Conservation (phyloP, 2,329 filamentous ascomycete species). For the Aspergillus pseudoviridinutans region DNA sequence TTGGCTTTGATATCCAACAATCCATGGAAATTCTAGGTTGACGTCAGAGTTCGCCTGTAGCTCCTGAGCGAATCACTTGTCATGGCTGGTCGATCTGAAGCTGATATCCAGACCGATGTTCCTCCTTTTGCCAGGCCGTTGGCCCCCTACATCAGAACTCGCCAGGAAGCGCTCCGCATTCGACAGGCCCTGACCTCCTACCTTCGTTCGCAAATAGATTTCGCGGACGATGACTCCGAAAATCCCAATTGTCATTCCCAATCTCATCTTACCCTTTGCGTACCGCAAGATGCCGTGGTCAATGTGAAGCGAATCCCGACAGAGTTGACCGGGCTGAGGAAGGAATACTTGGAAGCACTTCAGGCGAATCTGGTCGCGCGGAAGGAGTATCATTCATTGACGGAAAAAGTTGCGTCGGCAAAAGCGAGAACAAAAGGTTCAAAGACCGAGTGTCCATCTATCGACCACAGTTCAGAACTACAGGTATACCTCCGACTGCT, state of each 20-base stretch:
- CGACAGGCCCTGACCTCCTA: constrained; percentile 38
- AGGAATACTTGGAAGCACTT: constrained; percentile 45
- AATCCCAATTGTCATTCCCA: constrained; percentile 16
- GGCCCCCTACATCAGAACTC: constrained; percentile 36
- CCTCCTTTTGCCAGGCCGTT: constrained; percentile 33
- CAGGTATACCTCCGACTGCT: constrained; percentile 43
- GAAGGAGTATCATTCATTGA: constrained; percentile 33
- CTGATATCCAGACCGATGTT: constrained; percentile 23
- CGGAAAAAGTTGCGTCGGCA: constrained; percentile 28
- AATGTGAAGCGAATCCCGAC: constrained; percentile 33
- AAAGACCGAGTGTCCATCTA: constrained; percentile 12
- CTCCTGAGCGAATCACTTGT: neutral
- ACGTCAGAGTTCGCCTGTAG: neutral
- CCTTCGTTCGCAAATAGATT: constrained; percentile 34
- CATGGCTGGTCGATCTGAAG: constrained; percentile 21
- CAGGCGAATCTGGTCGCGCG: constrained; percentile 40
- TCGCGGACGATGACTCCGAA: constrained; percentile 23
- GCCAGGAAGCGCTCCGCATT: constrained; percentile 37
- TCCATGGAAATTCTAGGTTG: neutral
- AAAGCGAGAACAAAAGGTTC: constrained; percentile 20
- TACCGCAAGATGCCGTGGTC: constrained; percentile 27
- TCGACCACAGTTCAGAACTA: constrained; percentile 25
- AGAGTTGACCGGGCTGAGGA: constrained; percentile 41
- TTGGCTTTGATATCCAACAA: neutral
- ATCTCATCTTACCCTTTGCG: constrained; percentile 34